Conservation (phyloP, 306 rosid species). For the Sicyos baderoa region DNA sequence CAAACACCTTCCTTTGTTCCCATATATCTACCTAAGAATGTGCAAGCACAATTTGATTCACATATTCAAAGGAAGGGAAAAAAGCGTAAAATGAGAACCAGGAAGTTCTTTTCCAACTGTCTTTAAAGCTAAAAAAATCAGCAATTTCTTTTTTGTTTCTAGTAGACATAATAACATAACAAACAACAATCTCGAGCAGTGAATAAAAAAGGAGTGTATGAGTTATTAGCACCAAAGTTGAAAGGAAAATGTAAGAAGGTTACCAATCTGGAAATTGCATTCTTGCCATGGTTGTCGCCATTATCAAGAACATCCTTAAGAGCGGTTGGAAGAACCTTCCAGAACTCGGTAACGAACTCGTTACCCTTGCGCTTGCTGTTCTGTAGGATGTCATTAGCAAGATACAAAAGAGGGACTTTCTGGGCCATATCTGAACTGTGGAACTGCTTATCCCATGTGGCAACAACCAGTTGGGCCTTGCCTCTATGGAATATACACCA, state of each 20-base stretch:
- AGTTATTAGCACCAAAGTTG: background rate
- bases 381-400: slow-evolving; percentile 92
- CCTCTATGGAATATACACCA: slow-evolving; percentile 93
- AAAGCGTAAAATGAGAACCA: background rate
- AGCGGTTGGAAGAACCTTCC: slow-evolving; percentile 81
- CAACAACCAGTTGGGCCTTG: slow-evolving; percentile 77
- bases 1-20: slow-evolving; percentile 87
- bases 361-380: slow-evolving; percentile 92
- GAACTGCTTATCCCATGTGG: slow-evolving; percentile 80
- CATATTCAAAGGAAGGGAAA: background rate
- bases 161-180: slow-evolving; percentile 5
- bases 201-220: background rate
- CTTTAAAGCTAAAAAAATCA: background rate
- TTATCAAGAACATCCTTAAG: slow-evolving; percentile 52
- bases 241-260: background rate
- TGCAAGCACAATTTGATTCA: slow-evolving; percentile 15
- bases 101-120: background rate
- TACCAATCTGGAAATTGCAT: slow-evolving; percentile 61
- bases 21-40: slow-evolving; percentile 63
- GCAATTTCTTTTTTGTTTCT: background rate
- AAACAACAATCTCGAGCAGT: background rate
- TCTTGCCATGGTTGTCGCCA: slow-evolving; percentile 55
- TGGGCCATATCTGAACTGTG: slow-evolving; percentile 49
- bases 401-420: slow-evolving; percentile 72
- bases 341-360: slow-evolving; percentile 82